Evolutionary conservation across 2,329 filamentous ascomycete species (phyloP), one percentile per base, ranked within the genome.

Genomic region (Aureobasidium sp.): DNA sequence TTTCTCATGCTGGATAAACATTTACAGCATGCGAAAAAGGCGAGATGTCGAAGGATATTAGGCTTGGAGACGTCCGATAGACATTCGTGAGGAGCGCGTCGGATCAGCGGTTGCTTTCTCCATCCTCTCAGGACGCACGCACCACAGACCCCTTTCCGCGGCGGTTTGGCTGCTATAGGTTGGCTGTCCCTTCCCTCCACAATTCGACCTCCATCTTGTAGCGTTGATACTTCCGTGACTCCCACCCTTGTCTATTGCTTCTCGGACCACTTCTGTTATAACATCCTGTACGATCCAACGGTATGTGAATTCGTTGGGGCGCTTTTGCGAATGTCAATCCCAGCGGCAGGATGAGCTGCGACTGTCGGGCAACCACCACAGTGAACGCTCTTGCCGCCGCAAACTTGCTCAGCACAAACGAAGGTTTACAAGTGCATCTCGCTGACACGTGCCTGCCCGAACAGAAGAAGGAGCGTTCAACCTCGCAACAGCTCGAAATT

Each of bases 101-200:
- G 57, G 57, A 51, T 51, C 57, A 22, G 45, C 57, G 57, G 45
- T 47, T 48, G 42, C 45, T 51, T 41, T 60, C 56, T 60, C 56
- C 56, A 60, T 60, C 42, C 27, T 41, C 42, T 45, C 31, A 14
- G 11, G 17, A 14, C 56, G 57, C 57, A 51, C 57, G 45, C 34
- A 11, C 56, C 41, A 51, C 44, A 60, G 57, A 60, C 57, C 57
- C 57, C 57, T 60, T 60, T 60, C 57, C 57, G 57, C 57, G 44
- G 45, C 44, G 42, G 44, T 59, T 57, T 34, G 39, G 53, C 36
- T 44, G 39, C 49, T 41, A 20, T 25, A 42, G 49, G 29, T n/a
- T 51, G 45, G 44, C 45, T 42, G 45, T 51, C 57, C 56, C 56
- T 49, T 59, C 51, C 45, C 57, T 60, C 57, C 57, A 60, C 57